Evolutionary conservation across 495 filamentous ascomycete species (phyloP).

Genomic region (Daldinia decipiens): DNA sequence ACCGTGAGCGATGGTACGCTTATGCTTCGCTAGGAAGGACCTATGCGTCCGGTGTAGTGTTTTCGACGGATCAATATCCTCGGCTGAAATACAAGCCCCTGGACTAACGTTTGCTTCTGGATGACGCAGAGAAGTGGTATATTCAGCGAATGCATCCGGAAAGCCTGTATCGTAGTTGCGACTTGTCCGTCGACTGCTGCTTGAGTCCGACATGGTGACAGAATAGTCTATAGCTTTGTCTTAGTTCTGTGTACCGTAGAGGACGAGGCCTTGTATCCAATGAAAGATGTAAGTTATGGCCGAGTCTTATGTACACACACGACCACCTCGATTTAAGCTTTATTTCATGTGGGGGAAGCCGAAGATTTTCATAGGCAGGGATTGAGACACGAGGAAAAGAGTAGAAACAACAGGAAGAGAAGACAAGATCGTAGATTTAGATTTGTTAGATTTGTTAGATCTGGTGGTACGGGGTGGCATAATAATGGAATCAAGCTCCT

Average conservation of each 20-base stretch:
- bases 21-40: slow-evolving; percentile 45
- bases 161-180: slow-evolving; percentile 47
- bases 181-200: slow-evolving; percentile 41
- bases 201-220: slow-evolving; percentile 41
- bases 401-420: not conserved
- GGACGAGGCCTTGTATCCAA: not conserved
- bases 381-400: not conserved
- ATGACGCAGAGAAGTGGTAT: slow-evolving; percentile 47
- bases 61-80: slow-evolving; percentile 46
- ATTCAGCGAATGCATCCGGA: slow-evolving; percentile 45
- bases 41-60: slow-evolving; percentile 43
- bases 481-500: not conserved
- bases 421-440: not conserved
- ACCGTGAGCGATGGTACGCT: slow-evolving; percentile 40
- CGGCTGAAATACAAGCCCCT: slow-evolving; percentile 45
- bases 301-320: slow-evolving; percentile 4
- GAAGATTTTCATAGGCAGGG: not conserved
- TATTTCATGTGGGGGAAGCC: slow-evolving; percentile 11
- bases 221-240: slow-evolving; percentile 11
- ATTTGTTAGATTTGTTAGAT: not conserved
- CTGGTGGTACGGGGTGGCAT: not conserved
- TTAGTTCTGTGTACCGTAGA: slow-evolving; percentile 18
- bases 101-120: slow-evolving; percentile 45
- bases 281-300: slow-evolving; percentile 10
- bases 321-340: slow-evolving; percentile 9